Percentiles rank a stretch among this genome's conserved stretches.
phyloP scores from a whole-genome alignment of 2,329 filamentous ascomycete species.

The Chaetomiaceae sp. region DNA sequence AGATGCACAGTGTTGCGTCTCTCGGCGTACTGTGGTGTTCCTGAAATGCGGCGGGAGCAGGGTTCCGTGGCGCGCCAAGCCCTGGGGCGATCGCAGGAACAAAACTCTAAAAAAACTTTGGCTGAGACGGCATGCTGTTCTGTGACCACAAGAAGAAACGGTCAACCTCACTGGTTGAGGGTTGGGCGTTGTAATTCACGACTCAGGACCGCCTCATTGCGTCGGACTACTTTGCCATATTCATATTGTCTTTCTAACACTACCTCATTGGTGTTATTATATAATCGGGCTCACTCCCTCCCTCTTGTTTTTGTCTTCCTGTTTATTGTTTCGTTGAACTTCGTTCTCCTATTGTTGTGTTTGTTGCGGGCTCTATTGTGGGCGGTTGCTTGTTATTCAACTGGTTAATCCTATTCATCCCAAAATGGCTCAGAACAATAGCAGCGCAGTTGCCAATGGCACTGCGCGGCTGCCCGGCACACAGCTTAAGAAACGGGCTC shows the following conservation, averaged over 20 bases:
- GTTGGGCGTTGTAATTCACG: neutral
- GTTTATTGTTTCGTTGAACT: too few species aligned
- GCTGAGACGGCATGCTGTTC: neutral
- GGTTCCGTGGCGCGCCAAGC: neutral
- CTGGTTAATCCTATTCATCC: neutral
- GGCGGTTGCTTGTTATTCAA: too few species aligned
- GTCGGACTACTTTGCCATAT: too few species aligned
- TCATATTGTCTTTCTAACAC: too few species aligned
- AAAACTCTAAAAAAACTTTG: constrained; percentile 2
- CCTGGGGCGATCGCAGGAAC: neutral
- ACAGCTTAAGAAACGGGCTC: neutral
- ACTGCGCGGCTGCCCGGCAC: neutral
- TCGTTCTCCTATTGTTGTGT: neutral
- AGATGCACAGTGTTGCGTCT: neutral
- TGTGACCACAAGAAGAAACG: neutral
- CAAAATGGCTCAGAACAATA: constrained; percentile 14
- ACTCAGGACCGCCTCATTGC: too few species aligned
- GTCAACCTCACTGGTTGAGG: constrained; percentile 7
- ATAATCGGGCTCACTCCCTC: too few species aligned
- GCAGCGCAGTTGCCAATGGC: constrained; percentile 8
- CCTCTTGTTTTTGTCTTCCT: too few species aligned
- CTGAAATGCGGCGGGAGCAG: neutral
- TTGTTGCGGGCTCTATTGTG: neutral
- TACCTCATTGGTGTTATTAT: too few species aligned
- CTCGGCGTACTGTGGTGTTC: neutral